Conservation (phyloP, 2,329 filamentous ascomycete species). For the Botryotinia narcissicola region DNA sequence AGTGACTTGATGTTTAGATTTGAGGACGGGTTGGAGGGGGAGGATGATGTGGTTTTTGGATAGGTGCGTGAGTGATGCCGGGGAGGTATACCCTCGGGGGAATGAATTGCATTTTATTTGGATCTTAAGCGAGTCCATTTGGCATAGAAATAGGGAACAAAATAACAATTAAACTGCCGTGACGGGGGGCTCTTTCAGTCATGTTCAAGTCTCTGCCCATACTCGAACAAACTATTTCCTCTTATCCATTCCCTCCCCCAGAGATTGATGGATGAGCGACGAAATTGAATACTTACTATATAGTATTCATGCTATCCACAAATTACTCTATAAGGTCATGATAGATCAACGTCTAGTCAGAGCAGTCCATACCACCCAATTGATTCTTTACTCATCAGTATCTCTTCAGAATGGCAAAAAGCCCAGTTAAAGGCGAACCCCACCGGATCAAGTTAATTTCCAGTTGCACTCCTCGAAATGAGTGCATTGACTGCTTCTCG, state of each 20-base stretch:
- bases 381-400: not conserved
- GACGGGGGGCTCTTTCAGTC: not conserved
- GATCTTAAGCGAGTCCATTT: not conserved
- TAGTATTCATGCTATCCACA: not conserved
- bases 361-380: not conserved
- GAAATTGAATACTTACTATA: not conserved
- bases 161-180: not conserved
- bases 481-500: not conserved
- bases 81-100: not conserved
- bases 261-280: not conserved
- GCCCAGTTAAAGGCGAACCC: accelerated
- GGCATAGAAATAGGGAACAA: not conserved
- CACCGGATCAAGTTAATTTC: not conserved
- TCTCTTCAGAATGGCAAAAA: too few relatives aligned
- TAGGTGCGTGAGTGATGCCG: not conserved
- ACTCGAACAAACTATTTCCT: not conserved
- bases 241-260: not conserved
- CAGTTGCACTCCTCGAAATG: not conserved
- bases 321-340: not conserved
- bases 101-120: not conserved
- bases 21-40: constrained; percentile 20
- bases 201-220: not conserved
- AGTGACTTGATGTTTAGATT: constrained; percentile 53
- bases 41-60: constrained; percentile 8
- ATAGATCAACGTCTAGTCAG: not conserved